These are phyloP conservation scores for Chrysanthemum lavandulifolium DNA, from an alignment of 129 eudicot species.

Conservation along the genomic window DNA sequence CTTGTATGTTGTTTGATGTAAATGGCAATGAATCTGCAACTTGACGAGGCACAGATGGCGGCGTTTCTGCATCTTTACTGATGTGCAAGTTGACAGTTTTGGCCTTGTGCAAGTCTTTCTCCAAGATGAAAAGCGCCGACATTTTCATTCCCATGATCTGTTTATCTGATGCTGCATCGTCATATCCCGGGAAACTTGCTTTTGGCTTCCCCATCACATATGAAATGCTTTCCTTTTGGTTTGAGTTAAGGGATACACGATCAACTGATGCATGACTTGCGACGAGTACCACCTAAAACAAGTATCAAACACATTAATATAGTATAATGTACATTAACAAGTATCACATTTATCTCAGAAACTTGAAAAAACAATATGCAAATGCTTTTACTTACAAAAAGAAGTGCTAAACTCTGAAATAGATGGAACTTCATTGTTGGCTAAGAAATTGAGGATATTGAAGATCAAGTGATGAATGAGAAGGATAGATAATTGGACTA, in stretches of 20 bases:
- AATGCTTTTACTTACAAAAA: conserved; percentile 15
- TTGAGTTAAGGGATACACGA: background rate
- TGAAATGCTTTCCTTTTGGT: conserved; percentile 30
- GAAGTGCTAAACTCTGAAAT: background rate
- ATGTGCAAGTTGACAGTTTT: conserved; percentile 34
- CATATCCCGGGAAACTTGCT: conserved; percentile 22
- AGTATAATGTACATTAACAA: background rate
- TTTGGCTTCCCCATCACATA: conserved; percentile 33
- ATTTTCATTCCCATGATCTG: conserved; percentile 45
- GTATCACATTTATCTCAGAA: background rate
- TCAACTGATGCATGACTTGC: conserved; percentile 11
- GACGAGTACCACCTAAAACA: background rate
- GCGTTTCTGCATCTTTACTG: conserved; percentile 15
- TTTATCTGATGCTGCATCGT: conserved; percentile 35
- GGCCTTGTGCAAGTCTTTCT: conserved; percentile 11
- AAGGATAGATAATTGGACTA: background rate
- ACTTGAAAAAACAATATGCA: background rate
- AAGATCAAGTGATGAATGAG: too few species aligned
- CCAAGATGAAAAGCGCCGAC: conserved; percentile 45
- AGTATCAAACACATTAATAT: background rate
- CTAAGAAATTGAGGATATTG: background rate
- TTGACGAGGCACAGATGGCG: conserved; percentile 36
- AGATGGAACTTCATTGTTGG: conserved; percentile 4
- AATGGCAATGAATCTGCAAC: conserved; percentile 35
- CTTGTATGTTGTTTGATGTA: conserved; percentile 33